These are phyloP conservation scores for Candida yuanshanica DNA, from an alignment of 805 yeast species.

Conservation along the genomic window DNA sequence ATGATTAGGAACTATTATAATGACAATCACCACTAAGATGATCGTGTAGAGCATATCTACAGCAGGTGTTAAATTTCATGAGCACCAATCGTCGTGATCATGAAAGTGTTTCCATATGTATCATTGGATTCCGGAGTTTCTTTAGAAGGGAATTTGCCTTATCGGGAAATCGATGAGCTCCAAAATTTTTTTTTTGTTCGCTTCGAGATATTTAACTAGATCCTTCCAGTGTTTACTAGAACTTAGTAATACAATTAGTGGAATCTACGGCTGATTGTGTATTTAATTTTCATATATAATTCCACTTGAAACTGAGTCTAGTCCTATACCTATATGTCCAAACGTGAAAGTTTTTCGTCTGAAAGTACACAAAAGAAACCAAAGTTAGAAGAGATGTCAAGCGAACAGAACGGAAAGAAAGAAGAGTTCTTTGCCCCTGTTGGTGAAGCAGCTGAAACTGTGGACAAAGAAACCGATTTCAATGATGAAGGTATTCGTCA, in stretches of 20 bases:
- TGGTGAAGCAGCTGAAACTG: conserved; percentile 52
- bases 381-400: conserved; percentile 9
- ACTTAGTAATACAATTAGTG: neutral
- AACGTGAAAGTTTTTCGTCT: neutral
- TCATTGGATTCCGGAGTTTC: no score
- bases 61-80: no score
- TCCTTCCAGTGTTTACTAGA: neutral
- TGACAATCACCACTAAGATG: no score
- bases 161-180: neutral
- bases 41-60: no score
- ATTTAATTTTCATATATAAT: neutral
- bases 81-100: no score
- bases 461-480: conserved; percentile 27
- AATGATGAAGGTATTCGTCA: conserved; percentile 42
- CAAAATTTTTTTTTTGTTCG: neutral
- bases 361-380: conserved; percentile 8
- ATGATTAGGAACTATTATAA: no score
- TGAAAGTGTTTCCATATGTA: no score
- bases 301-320: neutral
- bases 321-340: neutral
- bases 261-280: neutral
- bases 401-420: conserved; percentile 18
- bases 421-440: conserved; percentile 49
- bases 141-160: neutral
- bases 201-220: neutral